A percentile compares a stretch with the other conserved stretches of the same genome.
These are phyloP conservation scores for Vaccinium macrocarpon DNA, from an alignment of 148 eudicot species.

Conservation along the genomic window DNA sequence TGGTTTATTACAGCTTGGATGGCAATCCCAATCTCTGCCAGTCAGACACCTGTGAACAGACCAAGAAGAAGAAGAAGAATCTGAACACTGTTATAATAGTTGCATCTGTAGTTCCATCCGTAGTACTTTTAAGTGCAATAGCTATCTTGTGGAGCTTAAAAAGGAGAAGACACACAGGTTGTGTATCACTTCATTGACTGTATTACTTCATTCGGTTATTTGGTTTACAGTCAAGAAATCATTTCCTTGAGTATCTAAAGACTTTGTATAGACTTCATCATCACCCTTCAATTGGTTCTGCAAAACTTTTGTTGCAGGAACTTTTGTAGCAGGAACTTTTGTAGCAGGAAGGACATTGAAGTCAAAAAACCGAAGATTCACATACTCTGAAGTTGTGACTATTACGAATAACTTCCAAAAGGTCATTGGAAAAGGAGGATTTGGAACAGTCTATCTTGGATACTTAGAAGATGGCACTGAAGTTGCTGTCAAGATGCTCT, in stretches of 20 bases:
- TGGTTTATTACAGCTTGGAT: not conserved
- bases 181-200: not conserved
- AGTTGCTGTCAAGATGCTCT: not conserved
- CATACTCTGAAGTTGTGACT: slow-evolving; percentile 24
- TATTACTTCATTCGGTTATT: not conserved
- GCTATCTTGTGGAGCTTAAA: slow-evolving; percentile 18
- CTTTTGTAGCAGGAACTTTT: not conserved
- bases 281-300: not conserved
- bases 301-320: not conserved
- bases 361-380: slow-evolving; percentile 8
- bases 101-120: slow-evolving; percentile 16
- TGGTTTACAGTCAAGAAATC: not conserved
- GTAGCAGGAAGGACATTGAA: slow-evolving; percentile 7
- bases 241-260: not conserved
- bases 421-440: not conserved
- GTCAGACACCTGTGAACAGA: not conserved
- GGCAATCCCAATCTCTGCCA: slow-evolving; percentile 3
- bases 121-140: slow-evolving; percentile 19
- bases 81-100: slow-evolving; percentile 14
- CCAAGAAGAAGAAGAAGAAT: slow-evolving; percentile 16
- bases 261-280: not conserved
- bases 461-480: not conserved
- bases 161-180: slow-evolving; percentile 15
- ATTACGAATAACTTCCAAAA: slow-evolving; percentile 17
- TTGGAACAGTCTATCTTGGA: not conserved